phyloP scores from a whole-genome alignment of 495 filamentous ascomycete species.

The Penicillium longicatenatum region DNA sequence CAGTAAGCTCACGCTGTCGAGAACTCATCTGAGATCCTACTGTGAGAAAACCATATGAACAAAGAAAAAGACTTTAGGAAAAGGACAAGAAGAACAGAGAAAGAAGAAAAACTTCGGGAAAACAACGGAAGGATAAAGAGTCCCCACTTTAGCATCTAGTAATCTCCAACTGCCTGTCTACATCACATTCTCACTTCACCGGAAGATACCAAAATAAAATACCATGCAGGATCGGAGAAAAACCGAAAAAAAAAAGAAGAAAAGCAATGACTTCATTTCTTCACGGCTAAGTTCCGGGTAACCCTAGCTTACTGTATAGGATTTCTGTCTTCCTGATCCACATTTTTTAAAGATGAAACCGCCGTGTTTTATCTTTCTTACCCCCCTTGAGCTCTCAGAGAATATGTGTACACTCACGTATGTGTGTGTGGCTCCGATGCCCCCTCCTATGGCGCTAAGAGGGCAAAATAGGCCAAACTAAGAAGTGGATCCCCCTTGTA shows the following conservation, averaged over 20 bases:
- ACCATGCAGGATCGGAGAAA: background rate
- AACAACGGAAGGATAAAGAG: background rate
- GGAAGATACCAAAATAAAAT: background rate
- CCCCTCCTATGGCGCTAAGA: background rate
- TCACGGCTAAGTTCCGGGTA: constrained; percentile 4
- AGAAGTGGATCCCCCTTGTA: constrained; percentile 11
- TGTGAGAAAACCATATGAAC: background rate
- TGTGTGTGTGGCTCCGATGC: background rate
- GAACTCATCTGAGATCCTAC: too few relatives aligned
- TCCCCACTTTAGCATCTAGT: background rate
- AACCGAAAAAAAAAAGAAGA: too few relatives aligned
- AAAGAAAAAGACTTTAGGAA: background rate
- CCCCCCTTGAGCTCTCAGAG: background rate
- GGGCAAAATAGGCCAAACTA: background rate
- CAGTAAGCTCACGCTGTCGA: too few relatives aligned
- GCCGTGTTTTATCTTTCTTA: background rate
- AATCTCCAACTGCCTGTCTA: too few relatives aligned
- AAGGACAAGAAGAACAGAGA: background rate
- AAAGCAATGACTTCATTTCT: background rate
- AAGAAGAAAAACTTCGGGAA: background rate
- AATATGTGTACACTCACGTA: too few relatives aligned
- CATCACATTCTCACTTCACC: background rate
- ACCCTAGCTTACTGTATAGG: background rate
- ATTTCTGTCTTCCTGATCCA: background rate
- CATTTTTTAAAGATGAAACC: constrained; percentile 5